Percentiles rank a stretch among this genome's conserved stretches.
These are phyloP conservation scores for Leishmania tropica DNA, from an alignment of 208 protist genomes.

Conservation along the genomic window DNA sequence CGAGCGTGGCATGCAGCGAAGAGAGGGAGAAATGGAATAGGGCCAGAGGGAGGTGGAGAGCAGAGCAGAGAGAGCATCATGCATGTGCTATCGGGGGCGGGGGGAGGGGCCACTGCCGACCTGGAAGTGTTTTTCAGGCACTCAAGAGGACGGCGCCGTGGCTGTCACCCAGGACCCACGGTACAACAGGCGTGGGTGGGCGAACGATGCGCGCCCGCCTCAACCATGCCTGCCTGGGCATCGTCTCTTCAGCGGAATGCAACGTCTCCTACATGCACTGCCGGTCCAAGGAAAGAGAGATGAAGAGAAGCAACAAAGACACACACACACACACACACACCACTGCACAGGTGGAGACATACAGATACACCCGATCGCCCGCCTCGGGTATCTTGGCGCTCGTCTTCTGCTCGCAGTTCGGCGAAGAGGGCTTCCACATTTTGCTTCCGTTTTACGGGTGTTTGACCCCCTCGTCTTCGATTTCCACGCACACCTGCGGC, in stretches of 20 bases:
- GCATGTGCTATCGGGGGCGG: not conserved
- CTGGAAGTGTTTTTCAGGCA: not conserved
- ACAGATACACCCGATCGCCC: not conserved
- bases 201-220: not conserved
- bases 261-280: not conserved
- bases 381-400: not conserved
- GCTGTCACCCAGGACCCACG: not conserved
- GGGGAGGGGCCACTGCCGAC: not conserved
- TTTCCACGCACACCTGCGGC: not conserved
- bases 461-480: not conserved
- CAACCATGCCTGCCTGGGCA: not conserved
- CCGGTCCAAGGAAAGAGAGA: not conserved
- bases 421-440: not conserved
- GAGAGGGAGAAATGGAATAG: not conserved
- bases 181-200: not conserved
- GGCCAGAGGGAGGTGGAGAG: not conserved
- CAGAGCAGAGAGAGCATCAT: not conserved
- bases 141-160: not conserved
- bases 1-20: not conserved
- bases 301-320: not conserved
- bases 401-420: not conserved
- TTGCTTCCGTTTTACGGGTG: not conserved
- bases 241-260: not conserved
- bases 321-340: not conserved
- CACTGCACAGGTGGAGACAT: not conserved